Base-by-base conservation (phyloP, 177 flowering plant species). In the Vitis hybrid region DNA sequence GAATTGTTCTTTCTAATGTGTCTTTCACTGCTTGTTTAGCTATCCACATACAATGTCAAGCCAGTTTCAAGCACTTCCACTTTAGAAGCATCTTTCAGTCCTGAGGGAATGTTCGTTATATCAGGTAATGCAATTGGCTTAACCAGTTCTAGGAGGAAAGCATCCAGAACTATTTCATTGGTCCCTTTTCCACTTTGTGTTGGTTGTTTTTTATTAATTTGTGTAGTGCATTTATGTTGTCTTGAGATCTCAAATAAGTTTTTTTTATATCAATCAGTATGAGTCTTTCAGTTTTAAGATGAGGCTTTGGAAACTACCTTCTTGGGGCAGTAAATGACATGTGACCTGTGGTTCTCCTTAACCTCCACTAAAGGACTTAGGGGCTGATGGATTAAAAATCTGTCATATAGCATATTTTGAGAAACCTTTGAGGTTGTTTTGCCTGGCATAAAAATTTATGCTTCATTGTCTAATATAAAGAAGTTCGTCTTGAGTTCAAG, bases 21-120 rank as follows among this genome's bases (percentile, higher is more conserved):
- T 49, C 49, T 14, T 48, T 63, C 69, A 1, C 56, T 76, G 53
- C 60, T 68, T 20, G 14, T 72, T 8, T 59, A 94, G 98, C 76
- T 93, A 61, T 82, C 88, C 57, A 89, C 94, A 18, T 92, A 76
- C 71, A 96, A 82, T 72, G 99, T 93, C 50, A 89, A 89, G 82
- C 95, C 98, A 49, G 94, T 92, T 71, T 84, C 95, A 18, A 78
- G 79, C 67, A 77, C 75, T 68, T 87, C 91, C 14, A 96, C 98
- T 18, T 74, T 96, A 82, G 99, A 96, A 81, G 99, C 98, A 67
- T 92, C 97, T 74, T 96, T 96, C 83, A 96, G 94, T 67, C 99
- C 99, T 10, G 99, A 96, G 64, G 99, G 99, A 79, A 86, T 80
- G 87, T 93, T 85, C 84, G 95, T 92, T 51, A 77, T 96, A 70